Percentiles rank a stretch among this genome's conserved stretches.
Evolutionary conservation across 1,284 basidiomycete species (phyloP).

Genomic region (Puccinia polysora): DNA sequence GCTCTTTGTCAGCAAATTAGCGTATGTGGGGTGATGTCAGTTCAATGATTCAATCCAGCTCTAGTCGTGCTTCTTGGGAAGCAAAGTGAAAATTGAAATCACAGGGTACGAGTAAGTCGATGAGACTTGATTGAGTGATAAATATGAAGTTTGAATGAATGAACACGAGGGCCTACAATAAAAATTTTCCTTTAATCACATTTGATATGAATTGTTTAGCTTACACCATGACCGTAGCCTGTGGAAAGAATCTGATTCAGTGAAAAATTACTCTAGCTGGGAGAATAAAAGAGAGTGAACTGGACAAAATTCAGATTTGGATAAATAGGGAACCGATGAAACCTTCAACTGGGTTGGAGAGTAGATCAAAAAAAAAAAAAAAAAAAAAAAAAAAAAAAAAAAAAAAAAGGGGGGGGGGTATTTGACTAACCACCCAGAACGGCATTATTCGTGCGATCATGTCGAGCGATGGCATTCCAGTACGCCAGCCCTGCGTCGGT

Average conservation of each 20-base stretch:
- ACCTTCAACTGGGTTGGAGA: background rate
- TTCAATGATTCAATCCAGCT: background rate
- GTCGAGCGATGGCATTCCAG: constrained; percentile 21
- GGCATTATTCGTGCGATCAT: constrained; percentile 18
- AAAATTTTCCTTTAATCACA: no score
- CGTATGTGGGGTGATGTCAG: background rate
- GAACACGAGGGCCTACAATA: no score
- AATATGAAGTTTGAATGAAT: background rate
- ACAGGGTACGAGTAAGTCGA: background rate
- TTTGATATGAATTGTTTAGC: no score
- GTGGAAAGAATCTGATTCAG: no score
- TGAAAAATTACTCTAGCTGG: no score
- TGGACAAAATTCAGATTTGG: no score
- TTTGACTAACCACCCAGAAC: constrained; percentile 26
- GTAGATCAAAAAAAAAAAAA: background rate
- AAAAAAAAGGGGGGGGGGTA: background rate
- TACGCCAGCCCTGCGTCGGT: background rate
- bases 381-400: background rate
- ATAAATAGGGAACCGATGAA: no score
- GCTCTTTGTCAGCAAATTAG: constrained; percentile 57
- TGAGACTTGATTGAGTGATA: background rate
- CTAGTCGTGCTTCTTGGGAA: background rate
- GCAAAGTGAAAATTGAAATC: background rate
- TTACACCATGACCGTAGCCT: no score
- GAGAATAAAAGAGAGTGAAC: no score